Percentiles rank a stretch among this genome's conserved stretches.
Evolutionary conservation across 2,329 filamentous ascomycete genomes (phyloP).

Genomic region (Dichotomopilus funicola): DNA sequence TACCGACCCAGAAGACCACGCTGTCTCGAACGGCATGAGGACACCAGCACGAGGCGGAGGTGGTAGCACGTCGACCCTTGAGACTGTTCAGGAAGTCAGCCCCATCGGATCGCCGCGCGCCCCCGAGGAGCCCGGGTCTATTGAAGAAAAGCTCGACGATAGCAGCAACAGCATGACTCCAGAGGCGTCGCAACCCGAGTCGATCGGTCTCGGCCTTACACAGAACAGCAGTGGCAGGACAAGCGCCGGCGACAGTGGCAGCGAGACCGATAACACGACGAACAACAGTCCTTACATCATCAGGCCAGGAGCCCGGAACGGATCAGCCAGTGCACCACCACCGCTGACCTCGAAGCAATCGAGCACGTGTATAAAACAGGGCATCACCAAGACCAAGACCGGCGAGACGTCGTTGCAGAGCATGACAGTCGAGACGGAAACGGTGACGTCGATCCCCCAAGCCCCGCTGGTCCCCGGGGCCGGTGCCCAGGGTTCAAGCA

Average conservation of each 20-base stretch:
- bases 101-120: constrained; percentile 61
- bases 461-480: constrained; percentile 62
- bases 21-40: constrained; percentile 47
- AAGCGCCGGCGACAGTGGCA: constrained; percentile 56
- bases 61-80: constrained; percentile 58
- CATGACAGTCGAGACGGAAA: constrained; percentile 98
- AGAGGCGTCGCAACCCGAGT: constrained; percentile 39
- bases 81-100: constrained; percentile 89
- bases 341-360: constrained; percentile 59
- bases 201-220: constrained; percentile 32
- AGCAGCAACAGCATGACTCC: constrained; percentile 44
- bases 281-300: constrained; percentile 25
- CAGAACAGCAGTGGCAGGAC: constrained; percentile 41
- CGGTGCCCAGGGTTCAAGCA: constrained; percentile 57
- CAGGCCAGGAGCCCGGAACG: constrained; percentile 29
- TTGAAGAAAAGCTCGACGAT: constrained; percentile 49
- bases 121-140: constrained; percentile 33
- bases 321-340: constrained; percentile 38
- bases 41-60: constrained; percentile 55
- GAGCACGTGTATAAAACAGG: constrained; percentile 57
- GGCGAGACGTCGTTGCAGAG: constrained; percentile 72
- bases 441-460: constrained; percentile 84
- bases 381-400: constrained; percentile 58
- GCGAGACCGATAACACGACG: constrained; percentile 55
- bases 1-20: constrained; percentile 47